phyloP scores from a whole-genome alignment of 306 rosid species.

The Rosa chinensis region DNA sequence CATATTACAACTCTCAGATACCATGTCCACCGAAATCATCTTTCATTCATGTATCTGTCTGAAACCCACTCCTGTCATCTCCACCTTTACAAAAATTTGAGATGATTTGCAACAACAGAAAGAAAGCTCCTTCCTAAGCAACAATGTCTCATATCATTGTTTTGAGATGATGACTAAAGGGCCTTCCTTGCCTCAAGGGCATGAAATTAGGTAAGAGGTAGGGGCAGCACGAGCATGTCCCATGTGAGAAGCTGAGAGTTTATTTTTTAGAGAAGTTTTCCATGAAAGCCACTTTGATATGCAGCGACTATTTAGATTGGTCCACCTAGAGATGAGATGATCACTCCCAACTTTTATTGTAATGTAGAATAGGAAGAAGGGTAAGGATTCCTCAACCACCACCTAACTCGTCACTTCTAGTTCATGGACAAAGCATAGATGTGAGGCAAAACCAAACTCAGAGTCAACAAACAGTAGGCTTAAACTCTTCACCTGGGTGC shows the following conservation, averaged over 20 bases:
- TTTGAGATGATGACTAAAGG: not conserved
- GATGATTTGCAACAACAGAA: not conserved
- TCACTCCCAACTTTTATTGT: constrained; percentile 13
- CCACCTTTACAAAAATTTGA: not conserved
- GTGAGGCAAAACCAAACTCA: not conserved
- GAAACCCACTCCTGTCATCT: constrained; percentile 1
- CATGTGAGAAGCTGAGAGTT: constrained; percentile 10
- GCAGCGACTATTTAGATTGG: constrained; percentile 8
- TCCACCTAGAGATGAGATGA: constrained; percentile 18
- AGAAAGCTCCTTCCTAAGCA: constrained; percentile 12
- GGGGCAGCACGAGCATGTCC: not conserved
- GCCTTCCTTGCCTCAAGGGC: not conserved
- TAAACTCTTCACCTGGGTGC: constrained; percentile 7
- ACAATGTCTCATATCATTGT: not conserved
- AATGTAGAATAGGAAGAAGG: not conserved
- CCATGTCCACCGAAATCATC: not conserved
- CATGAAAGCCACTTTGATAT: constrained; percentile 4
- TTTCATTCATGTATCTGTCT: not conserved
- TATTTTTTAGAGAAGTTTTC: not conserved
- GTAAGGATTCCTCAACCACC: constrained; percentile 22
- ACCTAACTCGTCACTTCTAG: constrained; percentile 17
- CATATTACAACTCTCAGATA: not conserved
- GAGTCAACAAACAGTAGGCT: not conserved
- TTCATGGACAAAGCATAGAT: not conserved
- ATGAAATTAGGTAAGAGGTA: not conserved